Percentiles rank a stretch among this genome's conserved stretches.
These are phyloP conservation scores for Celoporthe dispersa DNA, from an alignment of 2,329 filamentous ascomycete species.

Conservation along the genomic window DNA sequence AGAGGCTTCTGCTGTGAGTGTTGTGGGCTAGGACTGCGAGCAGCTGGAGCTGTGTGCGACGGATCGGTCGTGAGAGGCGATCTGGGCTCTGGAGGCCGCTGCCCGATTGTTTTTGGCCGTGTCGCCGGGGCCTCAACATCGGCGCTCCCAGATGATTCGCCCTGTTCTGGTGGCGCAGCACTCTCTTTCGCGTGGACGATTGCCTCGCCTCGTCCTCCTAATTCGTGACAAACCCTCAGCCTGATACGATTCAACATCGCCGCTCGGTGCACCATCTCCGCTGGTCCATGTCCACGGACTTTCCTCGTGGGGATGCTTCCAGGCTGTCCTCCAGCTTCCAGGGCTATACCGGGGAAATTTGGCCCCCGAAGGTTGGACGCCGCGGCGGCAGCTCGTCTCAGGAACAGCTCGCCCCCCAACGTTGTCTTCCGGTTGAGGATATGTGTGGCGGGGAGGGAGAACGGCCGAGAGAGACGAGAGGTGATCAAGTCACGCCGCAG, in stretches of 20 bases:
- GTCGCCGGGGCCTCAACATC: not conserved
- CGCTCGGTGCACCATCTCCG: slow-evolving; percentile 62
- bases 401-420: slow-evolving; percentile 51
- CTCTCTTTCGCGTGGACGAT: not conserved
- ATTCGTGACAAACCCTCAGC: slow-evolving; percentile 48
- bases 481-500: slow-evolving; percentile 68
- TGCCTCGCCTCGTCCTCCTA: slow-evolving; percentile 38
- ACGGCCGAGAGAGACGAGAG: slow-evolving; percentile 71
- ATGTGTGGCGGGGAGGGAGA: slow-evolving; percentile 70
- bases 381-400: slow-evolving; percentile 51
- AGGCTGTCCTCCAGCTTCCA: slow-evolving; percentile 10
- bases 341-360: slow-evolving; percentile 25
- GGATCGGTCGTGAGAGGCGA: not conserved
- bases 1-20: slow-evolving; percentile 34
- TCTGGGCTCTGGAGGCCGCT: not conserved
- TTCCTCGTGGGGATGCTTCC: slow-evolving; percentile 21
- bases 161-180: not conserved
- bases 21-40: slow-evolving; percentile 10
- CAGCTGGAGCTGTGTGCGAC: not conserved
- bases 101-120: not conserved
- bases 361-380: slow-evolving; percentile 38
- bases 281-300: slow-evolving; percentile 30
- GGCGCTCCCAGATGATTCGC: too few species aligned
- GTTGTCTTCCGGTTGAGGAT: slow-evolving; percentile 65
- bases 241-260: slow-evolving; percentile 68